Percentiles rank a stretch among this genome's conserved stretches.
phyloP scores from a whole-genome alignment of 331 rosid genomes.

The Ulmus americana region DNA sequence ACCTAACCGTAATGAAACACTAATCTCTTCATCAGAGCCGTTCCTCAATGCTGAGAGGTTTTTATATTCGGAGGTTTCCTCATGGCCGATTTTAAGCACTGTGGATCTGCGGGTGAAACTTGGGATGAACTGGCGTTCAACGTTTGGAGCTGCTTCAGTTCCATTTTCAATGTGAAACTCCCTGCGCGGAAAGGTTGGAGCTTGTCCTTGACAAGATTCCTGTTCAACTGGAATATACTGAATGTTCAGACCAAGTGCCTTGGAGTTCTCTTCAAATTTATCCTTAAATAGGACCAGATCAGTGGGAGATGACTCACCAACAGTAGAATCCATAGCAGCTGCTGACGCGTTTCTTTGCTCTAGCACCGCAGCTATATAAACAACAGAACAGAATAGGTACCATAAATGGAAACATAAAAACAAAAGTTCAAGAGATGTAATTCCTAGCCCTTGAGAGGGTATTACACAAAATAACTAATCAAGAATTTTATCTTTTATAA shows the following conservation, averaged over 20 bases:
- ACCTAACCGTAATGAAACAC: constrained; percentile 70
- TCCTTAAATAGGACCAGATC: constrained; percentile 41
- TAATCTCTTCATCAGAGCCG: constrained; percentile 56
- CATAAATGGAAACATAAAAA: constrained; percentile 18
- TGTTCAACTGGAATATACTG: constrained; percentile 42
- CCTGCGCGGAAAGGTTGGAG: constrained; percentile 28
- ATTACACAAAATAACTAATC: not conserved
- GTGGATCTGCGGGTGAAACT: constrained; percentile 45
- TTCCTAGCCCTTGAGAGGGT: not conserved
- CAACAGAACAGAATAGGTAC: constrained; percentile 20
- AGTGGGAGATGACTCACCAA: constrained; percentile 72
- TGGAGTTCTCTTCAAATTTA: constrained; percentile 48
- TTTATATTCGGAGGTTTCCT: constrained; percentile 35
- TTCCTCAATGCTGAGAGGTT: constrained; percentile 49
- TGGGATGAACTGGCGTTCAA: constrained; percentile 75
- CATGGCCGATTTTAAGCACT: constrained; percentile 37
- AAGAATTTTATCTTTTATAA: not conserved
- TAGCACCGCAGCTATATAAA: constrained; percentile 47
- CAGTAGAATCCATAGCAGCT: constrained; percentile 69
- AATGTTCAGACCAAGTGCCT: constrained; percentile 46
- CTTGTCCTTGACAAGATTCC: constrained; percentile 39
- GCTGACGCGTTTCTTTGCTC: constrained; percentile 57
- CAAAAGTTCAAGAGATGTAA: not conserved
- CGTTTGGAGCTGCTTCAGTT: constrained; percentile 40
- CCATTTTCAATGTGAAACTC: constrained; percentile 47